Evolutionary conservation across 805 yeast species (phyloP).

Genomic region (Candida chauliodis): DNA sequence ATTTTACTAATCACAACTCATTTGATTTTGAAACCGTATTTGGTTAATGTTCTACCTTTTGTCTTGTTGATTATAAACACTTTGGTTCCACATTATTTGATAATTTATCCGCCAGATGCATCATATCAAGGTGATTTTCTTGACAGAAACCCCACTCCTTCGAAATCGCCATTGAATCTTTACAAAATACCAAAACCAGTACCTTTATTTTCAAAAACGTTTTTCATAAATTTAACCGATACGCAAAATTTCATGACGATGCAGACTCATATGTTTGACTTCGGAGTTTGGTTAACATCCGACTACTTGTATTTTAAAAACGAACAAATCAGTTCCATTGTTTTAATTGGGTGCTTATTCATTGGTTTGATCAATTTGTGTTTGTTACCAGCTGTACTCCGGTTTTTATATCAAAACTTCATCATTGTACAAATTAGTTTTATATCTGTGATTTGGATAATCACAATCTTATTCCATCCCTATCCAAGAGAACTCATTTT

Average conservation of each 20-base stretch:
- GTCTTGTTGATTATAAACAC: conserved; percentile 49
- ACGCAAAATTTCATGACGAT: conserved; percentile 75
- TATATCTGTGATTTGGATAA: conserved; percentile 48
- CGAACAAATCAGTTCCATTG: conserved; percentile 53
- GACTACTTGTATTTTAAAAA: conserved; percentile 64
- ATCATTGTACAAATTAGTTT: conserved; percentile 28
- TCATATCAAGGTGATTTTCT: conserved; percentile 14
- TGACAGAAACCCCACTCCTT: conserved; percentile 30
- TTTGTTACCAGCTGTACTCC: conserved; percentile 27
- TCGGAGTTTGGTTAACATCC: conserved; percentile 42
- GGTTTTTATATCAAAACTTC: conserved; percentile 24
- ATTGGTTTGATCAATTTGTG: conserved; percentile 18
- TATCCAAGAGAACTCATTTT: conserved; percentile 44
- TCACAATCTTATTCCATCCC: conserved; percentile 49
- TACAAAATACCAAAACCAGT: conserved; percentile 63
- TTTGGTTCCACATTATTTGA: conserved; percentile 64
- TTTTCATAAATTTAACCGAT: conserved; percentile 74
- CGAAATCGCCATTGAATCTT: conserved; percentile 48
- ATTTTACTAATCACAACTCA: conserved; percentile 48
- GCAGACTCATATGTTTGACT: conserved; percentile 63
- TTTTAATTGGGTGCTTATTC: conserved; percentile 39
- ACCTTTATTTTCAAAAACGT: conserved; percentile 76
- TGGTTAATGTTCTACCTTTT: conserved; percentile 52
- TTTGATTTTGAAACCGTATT: conserved; percentile 57
- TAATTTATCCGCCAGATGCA: conserved; percentile 61